Evolutionary conservation across 192 early-diverging fungal genomes (phyloP).

Genomic region (Chytriomyces sp.): DNA sequence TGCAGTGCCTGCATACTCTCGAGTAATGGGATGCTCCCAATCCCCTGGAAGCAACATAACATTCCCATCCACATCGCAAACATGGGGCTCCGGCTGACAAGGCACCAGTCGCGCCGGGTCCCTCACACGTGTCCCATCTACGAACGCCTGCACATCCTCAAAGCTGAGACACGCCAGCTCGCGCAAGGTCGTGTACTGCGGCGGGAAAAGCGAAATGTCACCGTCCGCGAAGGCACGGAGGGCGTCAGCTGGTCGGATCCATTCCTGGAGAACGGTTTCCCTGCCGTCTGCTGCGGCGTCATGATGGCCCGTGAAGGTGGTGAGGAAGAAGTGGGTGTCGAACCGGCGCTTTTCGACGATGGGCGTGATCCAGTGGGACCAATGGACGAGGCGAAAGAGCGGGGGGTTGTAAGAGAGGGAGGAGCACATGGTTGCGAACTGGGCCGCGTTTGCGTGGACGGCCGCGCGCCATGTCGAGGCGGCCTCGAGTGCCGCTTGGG

Average conservation of each 20-base stretch:
- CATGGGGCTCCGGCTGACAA: conserved; percentile 10
- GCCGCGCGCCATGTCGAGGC: conserved; percentile 47
- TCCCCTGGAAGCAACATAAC: conserved; percentile 16
- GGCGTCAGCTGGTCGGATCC: conserved; percentile 61
- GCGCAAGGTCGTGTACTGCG: conserved; percentile 64
- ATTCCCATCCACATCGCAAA: conserved; percentile 5
- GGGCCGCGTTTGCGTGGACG: conserved; percentile 48
- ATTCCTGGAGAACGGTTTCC: conserved; percentile 65
- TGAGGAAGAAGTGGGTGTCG: conserved; percentile 69
- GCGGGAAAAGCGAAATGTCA: conserved; percentile 61
- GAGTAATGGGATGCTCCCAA: not conserved
- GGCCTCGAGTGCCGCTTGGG: conserved; percentile 22
- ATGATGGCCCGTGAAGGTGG: conserved; percentile 38
- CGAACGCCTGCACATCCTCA: conserved; percentile 51
- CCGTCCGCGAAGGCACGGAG: not conserved
- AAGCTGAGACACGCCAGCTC: conserved; percentile 52
- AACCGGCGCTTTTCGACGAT: conserved; percentile 57
- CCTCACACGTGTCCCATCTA: not conserved
- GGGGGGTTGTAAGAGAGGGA: conserved; percentile 37
- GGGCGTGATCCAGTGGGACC: conserved; percentile 72
- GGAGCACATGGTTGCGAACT: conserved; percentile 46
- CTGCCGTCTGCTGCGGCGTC: conserved; percentile 46
- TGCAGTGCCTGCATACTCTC: not conserved
- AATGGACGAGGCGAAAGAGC: conserved; percentile 55
- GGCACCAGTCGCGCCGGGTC: not conserved